Percentiles rank a stretch among this genome's conserved stretches.
phyloP scores from a whole-genome alignment of 345 rosid genomes.

The Murraya paniculata region DNA sequence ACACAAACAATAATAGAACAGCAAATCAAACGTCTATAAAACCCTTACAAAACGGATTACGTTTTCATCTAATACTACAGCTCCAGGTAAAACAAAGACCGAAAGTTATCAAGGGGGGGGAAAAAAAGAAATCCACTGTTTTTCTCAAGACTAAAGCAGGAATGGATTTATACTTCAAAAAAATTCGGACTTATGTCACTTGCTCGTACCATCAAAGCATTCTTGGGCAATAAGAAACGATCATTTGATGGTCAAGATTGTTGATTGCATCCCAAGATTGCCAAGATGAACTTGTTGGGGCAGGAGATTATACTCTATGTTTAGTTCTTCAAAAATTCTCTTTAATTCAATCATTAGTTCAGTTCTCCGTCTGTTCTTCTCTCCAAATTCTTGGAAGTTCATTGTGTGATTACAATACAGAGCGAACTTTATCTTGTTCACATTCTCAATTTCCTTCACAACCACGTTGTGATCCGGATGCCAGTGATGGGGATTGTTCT shows the following conservation, averaged over 20 bases:
- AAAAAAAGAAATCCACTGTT: neutral
- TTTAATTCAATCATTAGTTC: slow-evolving; percentile 44
- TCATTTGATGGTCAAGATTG: slow-evolving; percentile 7
- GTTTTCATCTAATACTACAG: neutral
- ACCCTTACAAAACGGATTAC: neutral
- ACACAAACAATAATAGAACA: neutral
- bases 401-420: slow-evolving; percentile 40
- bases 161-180: neutral
- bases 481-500: slow-evolving; percentile 37
- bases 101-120: neutral
- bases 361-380: slow-evolving; percentile 55
- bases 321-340: slow-evolving; percentile 46
- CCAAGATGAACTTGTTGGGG: slow-evolving; percentile 42
- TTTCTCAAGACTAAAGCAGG: neutral
- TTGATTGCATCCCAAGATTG: slow-evolving; percentile 21
- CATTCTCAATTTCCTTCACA: slow-evolving; percentile 53
- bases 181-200: neutral
- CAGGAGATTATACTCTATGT: slow-evolving; percentile 46
- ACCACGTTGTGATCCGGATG: slow-evolving; percentile 35
- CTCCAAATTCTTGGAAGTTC: slow-evolving; percentile 52
- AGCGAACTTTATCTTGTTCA: slow-evolving; percentile 46
- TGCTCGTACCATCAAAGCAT: neutral
- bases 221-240: neutral
- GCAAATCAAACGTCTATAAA: neutral
- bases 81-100: neutral